A percentile compares a stretch with the other conserved stretches of the same genome.
phyloP scores from a whole-genome alignment of 352 stramenopile genomes.

The Globisporangium cederbergense region DNA sequence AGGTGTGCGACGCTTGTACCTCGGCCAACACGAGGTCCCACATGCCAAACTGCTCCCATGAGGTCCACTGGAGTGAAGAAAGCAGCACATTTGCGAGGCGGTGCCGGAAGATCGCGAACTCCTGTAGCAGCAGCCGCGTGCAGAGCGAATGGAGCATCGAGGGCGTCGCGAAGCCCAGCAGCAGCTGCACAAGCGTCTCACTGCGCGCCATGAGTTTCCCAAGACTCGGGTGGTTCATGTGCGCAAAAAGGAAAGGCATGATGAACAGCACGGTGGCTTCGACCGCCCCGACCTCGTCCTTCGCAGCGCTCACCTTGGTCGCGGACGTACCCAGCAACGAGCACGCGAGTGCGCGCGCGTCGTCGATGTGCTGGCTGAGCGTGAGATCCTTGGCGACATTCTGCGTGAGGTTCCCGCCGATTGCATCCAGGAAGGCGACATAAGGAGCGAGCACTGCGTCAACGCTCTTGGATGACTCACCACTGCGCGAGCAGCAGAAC shows the following conservation, averaged over 20 bases:
- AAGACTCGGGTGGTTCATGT: slow-evolving; percentile 61
- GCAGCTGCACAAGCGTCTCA: slow-evolving; percentile 63
- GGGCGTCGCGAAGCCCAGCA: slow-evolving; percentile 63
- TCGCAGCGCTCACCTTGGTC: slow-evolving; percentile 18
- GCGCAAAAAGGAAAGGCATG: slow-evolving; percentile 62
- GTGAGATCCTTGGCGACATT: slow-evolving; percentile 68
- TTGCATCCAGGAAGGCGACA: slow-evolving; percentile 49
- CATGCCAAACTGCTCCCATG: slow-evolving; percentile 77
- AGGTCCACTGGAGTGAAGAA: slow-evolving; percentile 76
- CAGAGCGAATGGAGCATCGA: slow-evolving; percentile 54
- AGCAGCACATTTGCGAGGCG: slow-evolving; percentile 67
- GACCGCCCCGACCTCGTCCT: slow-evolving; percentile 66
- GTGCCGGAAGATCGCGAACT: slow-evolving; percentile 74
- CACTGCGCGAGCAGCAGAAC: slow-evolving; percentile 65
- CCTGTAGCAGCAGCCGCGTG: slow-evolving; percentile 60
- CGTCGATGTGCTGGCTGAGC: slow-evolving; percentile 76
- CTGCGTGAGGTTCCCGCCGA: slow-evolving; percentile 45
- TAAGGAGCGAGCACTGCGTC: slow-evolving; percentile 64
- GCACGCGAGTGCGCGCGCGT: slow-evolving; percentile 60
- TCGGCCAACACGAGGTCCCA: slow-evolving; percentile 79
- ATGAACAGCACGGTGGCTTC: slow-evolving; percentile 56
- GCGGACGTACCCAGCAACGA: slow-evolving; percentile 43
- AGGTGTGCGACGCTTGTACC: slow-evolving; percentile 40
- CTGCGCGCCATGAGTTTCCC: slow-evolving; percentile 57
- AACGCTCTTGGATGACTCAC: slow-evolving; percentile 34